Conservation (phyloP, 2,329 filamentous ascomycete species). For the Paecilomyces dactylethromorphus region DNA sequence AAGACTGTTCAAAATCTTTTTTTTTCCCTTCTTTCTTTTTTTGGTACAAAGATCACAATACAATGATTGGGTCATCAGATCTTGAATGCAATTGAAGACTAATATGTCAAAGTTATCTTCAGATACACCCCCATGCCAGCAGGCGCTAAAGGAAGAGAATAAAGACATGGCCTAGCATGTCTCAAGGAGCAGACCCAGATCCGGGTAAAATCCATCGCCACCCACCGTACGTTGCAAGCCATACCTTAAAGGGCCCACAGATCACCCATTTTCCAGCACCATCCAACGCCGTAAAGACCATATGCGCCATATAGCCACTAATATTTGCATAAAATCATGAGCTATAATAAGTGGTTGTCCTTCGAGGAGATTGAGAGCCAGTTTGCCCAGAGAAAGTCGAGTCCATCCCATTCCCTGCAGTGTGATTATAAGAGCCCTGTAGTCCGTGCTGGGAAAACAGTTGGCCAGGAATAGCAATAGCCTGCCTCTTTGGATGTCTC, state of each 20-base stretch:
- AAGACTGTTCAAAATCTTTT: not conserved
- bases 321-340: slow-evolving; percentile 9
- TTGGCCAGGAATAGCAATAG: slow-evolving; percentile 15
- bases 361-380: slow-evolving; percentile 8
- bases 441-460: slow-evolving; percentile 14
- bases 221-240: not conserved
- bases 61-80: not conserved
- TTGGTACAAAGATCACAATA: not conserved
- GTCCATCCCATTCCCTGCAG: slow-evolving; percentile 13
- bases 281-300: slow-evolving; percentile 1
- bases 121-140: not conserved
- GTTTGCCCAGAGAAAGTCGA: slow-evolving; percentile 12
- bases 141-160: not conserved
- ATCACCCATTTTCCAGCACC: not conserved
- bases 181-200: not conserved
- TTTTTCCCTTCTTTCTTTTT: not conserved
- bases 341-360: slow-evolving; percentile 7
- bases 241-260: not conserved
- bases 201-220: not conserved
- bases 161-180: not conserved
- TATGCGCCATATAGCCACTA: slow-evolving; percentile 15
- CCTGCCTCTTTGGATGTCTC: slow-evolving; percentile 27
- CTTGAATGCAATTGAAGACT: not conserved
- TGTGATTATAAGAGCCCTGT: slow-evolving; percentile 14
- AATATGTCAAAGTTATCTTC: not conserved